phyloP scores from a whole-genome alignment of 108 stramenopile species.

The Cyclotella choctawhatcheeana region DNA sequence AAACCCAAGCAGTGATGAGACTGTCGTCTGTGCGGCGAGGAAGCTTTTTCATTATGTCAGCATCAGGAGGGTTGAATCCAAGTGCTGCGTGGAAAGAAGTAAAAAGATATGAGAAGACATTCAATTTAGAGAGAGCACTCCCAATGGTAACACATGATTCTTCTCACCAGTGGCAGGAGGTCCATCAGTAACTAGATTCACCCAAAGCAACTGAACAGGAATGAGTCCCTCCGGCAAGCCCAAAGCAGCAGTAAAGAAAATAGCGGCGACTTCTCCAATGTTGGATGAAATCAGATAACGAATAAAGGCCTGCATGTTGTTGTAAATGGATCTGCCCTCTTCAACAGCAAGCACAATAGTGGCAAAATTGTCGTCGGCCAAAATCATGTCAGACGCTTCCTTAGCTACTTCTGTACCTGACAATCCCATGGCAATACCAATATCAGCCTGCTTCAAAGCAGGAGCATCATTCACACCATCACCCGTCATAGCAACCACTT shows the following conservation, averaged over 20 bases:
- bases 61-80: slow-evolving; percentile 91
- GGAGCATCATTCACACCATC: slow-evolving; percentile 98
- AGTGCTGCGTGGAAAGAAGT: slow-evolving; percentile 55
- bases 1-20: slow-evolving; percentile 96
- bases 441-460: slow-evolving; percentile 90
- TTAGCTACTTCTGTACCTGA: slow-evolving; percentile 98
- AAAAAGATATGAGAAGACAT: background rate
- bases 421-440: slow-evolving; percentile 96
- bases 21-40: slow-evolving; percentile 91
- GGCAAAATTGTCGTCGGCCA: slow-evolving; percentile 99
- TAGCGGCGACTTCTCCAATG: slow-evolving; percentile 96
- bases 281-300: slow-evolving; percentile 98
- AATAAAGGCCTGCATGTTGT: slow-evolving; percentile 98
- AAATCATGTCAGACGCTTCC: slow-evolving; percentile 98
- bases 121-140: background rate
- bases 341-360: slow-evolving; percentile 98
- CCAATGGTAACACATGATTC: background rate
- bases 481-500: slow-evolving; percentile 93
- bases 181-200: slow-evolving; percentile 98
- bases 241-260: slow-evolving; percentile 92
- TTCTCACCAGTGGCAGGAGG: slow-evolving; percentile 90
- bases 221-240: slow-evolving; percentile 96
- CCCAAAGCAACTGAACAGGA: slow-evolving; percentile 99
- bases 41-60: slow-evolving; percentile 82
- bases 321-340: slow-evolving; percentile 98